phyloP scores from a whole-genome alignment of 495 filamentous ascomycete genomes.

The Trichoderma asperelloides region DNA sequence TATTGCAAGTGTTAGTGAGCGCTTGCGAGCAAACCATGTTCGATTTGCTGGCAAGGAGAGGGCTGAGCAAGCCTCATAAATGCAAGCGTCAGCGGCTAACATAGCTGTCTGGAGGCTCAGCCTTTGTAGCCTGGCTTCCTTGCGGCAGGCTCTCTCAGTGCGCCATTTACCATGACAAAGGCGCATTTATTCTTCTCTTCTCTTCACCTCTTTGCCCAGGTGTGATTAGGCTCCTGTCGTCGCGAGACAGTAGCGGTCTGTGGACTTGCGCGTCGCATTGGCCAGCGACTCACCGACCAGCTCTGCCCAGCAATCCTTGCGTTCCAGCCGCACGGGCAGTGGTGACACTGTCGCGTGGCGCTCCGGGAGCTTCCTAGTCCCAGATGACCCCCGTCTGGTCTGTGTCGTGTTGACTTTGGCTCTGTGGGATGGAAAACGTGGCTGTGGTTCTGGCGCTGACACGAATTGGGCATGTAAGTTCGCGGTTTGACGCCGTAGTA shows the following conservation, averaged over 20 bases:
- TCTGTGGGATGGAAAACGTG: neutral
- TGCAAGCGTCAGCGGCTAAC: conserved; percentile 1
- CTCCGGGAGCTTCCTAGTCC: neutral
- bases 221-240: no score
- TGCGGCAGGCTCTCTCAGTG: neutral
- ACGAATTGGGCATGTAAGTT: neutral
- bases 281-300: no score
- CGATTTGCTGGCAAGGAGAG: neutral
- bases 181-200: no score
- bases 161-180: neutral
- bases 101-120: neutral
- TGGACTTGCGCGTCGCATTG: no score
- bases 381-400: neutral
- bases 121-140: neutral
- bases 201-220: no score
- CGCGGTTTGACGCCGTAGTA: neutral
- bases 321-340: no score
- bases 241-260: no score
- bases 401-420: neutral
- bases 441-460: conserved; percentile 6
- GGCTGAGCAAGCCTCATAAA: neutral
- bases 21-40: neutral
- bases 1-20: no score
- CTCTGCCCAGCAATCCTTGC: no score
- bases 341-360: neutral